Percentiles rank a stretch among this genome's conserved stretches.
Evolutionary conservation across 495 filamentous ascomycete species (phyloP).

Genomic region (Aspergillus cavernicola): DNA sequence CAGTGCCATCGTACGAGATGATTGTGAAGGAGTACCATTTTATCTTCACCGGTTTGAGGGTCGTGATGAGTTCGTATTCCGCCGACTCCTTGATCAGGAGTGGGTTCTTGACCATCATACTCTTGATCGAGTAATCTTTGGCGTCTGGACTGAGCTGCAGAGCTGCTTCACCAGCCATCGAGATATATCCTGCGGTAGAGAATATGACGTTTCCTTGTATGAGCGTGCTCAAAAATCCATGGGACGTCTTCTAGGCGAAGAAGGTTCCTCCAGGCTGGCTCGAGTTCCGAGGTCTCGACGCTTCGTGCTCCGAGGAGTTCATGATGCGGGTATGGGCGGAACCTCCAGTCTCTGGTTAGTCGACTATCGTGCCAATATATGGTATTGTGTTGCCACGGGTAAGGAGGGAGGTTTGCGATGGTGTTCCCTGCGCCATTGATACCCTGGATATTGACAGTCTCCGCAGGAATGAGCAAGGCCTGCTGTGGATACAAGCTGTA

Average conservation of each 20-base stretch:
- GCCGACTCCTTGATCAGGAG: conserved; percentile 25
- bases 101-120: conserved; percentile 22
- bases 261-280: conserved; percentile 47
- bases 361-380: conserved; percentile 45
- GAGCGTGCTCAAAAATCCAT: conserved; percentile 45
- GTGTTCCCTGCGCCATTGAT: conserved; percentile 29
- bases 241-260: conserved; percentile 36
- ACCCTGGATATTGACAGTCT: conserved; percentile 15
- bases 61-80: conserved; percentile 29
- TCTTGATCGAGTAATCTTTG: background rate
- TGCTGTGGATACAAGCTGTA: conserved; percentile 19
- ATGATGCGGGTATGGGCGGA: conserved; percentile 37
- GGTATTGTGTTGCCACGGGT: conserved; percentile 45
- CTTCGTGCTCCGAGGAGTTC: conserved; percentile 40
- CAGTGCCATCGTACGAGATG: conserved; percentile 27
- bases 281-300: conserved; percentile 30
- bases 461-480: conserved; percentile 27
- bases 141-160: conserved; percentile 24
- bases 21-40: conserved; percentile 48
- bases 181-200: conserved; percentile 42
- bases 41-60: conserved; percentile 25
- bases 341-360: conserved; percentile 39
- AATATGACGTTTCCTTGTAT: conserved; percentile 38
- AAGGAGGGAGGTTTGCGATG: conserved; percentile 39
- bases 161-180: conserved; percentile 43